Conservation (phyloP, 495 filamentous ascomycete genomes). For the Elasticomyces elasticus region DNA sequence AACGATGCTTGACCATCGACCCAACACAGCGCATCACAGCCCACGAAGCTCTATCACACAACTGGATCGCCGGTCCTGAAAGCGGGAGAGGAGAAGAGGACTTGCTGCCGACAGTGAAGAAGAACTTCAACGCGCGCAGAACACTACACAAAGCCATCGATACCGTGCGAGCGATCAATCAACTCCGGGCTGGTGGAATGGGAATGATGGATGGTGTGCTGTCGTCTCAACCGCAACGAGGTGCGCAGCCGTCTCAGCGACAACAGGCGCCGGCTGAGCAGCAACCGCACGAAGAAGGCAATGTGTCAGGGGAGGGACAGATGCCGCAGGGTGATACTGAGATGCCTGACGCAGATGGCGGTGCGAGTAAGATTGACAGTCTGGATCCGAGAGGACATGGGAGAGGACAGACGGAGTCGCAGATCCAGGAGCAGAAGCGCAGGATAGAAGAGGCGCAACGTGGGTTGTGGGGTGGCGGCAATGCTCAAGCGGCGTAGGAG, state of each 20-base stretch:
- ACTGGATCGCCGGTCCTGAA: conserved; percentile 64
- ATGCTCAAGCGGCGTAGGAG: conserved; percentile 8
- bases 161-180: conserved; percentile 96
- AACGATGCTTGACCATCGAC: conserved; percentile 78
- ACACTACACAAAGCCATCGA: conserved; percentile 96
- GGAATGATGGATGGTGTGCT: conserved; percentile 72
- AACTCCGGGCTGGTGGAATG: conserved; percentile 74
- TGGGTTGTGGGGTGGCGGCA: conserved; percentile 44
- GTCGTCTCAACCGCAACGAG: conserved; percentile 51
- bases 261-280: conserved; percentile 9
- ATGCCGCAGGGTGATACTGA: conserved; percentile 12
- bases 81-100: conserved; percentile 50
- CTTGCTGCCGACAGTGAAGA: conserved; percentile 85
- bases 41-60: conserved; percentile 80
- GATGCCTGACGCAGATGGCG: conserved; percentile 14
- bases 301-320: conserved; percentile 35
- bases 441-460: conserved; percentile 50
- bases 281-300: conserved; percentile 22
- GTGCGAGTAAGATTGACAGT: conserved; percentile 34
- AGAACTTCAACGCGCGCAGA: conserved; percentile 95
- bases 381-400: conserved; percentile 41
- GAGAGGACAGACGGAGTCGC: conserved; percentile 53
- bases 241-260: conserved; percentile 25
- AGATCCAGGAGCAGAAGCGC: conserved; percentile 53
- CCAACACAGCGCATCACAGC: conserved; percentile 82